Conservation (phyloP, 306 rosid species). For the Prunus padus region DNA sequence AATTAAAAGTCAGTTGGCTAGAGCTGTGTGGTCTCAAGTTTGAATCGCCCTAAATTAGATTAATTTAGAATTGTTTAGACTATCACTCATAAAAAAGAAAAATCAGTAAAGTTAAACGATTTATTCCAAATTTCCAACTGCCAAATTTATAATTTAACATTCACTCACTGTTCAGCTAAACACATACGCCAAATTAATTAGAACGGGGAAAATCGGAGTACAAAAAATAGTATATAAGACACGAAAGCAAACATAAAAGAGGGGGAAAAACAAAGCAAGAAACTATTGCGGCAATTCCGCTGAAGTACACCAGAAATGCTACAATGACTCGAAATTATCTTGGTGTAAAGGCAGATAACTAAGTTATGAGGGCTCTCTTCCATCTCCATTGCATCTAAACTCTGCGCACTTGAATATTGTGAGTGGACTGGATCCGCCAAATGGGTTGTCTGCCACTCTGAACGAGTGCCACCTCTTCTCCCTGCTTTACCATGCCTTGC, state of each 20-base stretch:
- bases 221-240: neutral
- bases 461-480: constrained; percentile 95
- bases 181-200: neutral
- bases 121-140: too few relatives aligned
- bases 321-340: neutral
- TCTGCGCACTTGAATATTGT: constrained; percentile 89
- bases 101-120: neutral
- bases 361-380: neutral
- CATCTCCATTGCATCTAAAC: constrained; percentile 30
- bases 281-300: constrained; percentile 12
- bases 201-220: neutral
- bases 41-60: too few relatives aligned
- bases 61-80: too few relatives aligned
- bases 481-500: constrained; percentile 93
- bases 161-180: neutral
- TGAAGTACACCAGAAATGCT: neutral
- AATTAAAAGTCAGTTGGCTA: too few relatives aligned
- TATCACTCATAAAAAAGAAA: too few relatives aligned
- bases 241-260: neutral
- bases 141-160: neutral
- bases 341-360: constrained; percentile 9
- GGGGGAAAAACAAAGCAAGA: neutral
- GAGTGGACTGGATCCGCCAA: constrained; percentile 98
- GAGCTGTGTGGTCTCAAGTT: too few relatives aligned
- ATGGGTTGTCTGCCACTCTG: constrained; percentile 99